Percentiles rank a stretch among this genome's conserved stretches.
These are phyloP conservation scores for Passiflora organensis DNA, from an alignment of 345 rosid species.

Conservation along the genomic window DNA sequence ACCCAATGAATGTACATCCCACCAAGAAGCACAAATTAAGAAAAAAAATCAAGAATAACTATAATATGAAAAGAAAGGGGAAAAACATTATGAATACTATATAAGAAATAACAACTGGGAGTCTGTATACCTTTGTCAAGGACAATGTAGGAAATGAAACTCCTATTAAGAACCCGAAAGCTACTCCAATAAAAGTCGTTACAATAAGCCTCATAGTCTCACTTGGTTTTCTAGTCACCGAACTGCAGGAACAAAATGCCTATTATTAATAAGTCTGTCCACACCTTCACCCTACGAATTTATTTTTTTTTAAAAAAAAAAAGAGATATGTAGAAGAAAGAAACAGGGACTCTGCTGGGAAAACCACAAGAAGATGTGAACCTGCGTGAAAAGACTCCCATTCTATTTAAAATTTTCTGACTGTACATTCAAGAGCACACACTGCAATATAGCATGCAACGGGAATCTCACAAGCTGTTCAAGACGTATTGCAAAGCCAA, in stretches of 20 bases:
- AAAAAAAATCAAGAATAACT: background rate
- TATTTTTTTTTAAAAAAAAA: background rate
- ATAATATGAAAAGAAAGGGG: constrained; percentile 1
- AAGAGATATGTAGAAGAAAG: background rate
- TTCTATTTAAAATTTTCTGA: constrained; percentile 30
- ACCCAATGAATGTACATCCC: background rate
- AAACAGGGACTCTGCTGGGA: too few relatives aligned
- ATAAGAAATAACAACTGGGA: background rate
- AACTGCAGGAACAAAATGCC: constrained; percentile 36
- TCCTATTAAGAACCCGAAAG: constrained; percentile 74
- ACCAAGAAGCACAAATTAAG: background rate
- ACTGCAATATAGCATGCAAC: constrained; percentile 10
- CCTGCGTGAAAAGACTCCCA: constrained; percentile 73
- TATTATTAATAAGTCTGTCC: background rate
- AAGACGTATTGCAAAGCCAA: constrained; percentile 7
- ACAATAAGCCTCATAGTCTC: constrained; percentile 68
- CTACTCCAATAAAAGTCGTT: constrained; percentile 57
- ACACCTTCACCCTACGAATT: background rate
- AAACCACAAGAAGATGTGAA: constrained; percentile 17
- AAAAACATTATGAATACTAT: constrained; percentile 24
- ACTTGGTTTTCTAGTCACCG: constrained; percentile 49
- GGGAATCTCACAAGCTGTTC: constrained; percentile 12
- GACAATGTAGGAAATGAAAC: constrained; percentile 66
- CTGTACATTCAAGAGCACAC: constrained; percentile 16
- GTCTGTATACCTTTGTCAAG: constrained; percentile 56